These are phyloP conservation scores for Turritis glabra DNA, from an alignment of 345 rosid genomes.

Conservation along the genomic window DNA sequence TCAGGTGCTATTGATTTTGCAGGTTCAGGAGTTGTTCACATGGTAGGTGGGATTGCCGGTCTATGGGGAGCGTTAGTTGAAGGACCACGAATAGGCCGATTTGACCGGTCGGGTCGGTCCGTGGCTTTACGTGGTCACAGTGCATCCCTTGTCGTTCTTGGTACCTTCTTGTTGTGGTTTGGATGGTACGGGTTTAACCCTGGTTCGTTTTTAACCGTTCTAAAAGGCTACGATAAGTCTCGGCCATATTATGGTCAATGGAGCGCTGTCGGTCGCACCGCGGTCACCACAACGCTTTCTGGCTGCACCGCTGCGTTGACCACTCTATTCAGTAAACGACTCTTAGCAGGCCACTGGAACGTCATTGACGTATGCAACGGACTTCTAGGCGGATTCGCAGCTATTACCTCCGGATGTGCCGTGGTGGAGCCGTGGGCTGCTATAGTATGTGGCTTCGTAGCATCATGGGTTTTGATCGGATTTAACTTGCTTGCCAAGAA, in stretches of 20 bases:
- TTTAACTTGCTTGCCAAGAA: slow-evolving; percentile 20
- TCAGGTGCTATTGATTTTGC: slow-evolving; percentile 78
- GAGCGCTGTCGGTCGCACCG: slow-evolving; percentile 24
- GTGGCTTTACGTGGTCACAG: slow-evolving; percentile 69
- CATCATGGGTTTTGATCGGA: slow-evolving; percentile 26
- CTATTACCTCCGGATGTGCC: slow-evolving; percentile 25
- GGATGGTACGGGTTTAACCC: slow-evolving; percentile 52
- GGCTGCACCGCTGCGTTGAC: slow-evolving; percentile 30
- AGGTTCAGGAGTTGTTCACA: slow-evolving; percentile 80
- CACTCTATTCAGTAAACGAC: slow-evolving; percentile 25
- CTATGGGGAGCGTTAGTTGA: slow-evolving; percentile 72
- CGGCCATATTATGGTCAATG: slow-evolving; percentile 35
- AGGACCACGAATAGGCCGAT: slow-evolving; percentile 79
- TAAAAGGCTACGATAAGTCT: slow-evolving; percentile 36
- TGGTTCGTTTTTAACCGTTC: slow-evolving; percentile 57
- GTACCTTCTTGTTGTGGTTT: slow-evolving; percentile 73
- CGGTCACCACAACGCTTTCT: slow-evolving; percentile 28
- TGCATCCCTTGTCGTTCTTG: slow-evolving; percentile 69
- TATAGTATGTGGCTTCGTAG: slow-evolving; percentile 24
- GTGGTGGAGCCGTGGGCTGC: slow-evolving; percentile 34
- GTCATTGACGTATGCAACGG: slow-evolving; percentile 22
- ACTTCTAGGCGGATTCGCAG: slow-evolving; percentile 23
- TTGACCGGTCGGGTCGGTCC: slow-evolving; percentile 46
- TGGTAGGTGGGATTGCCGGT: slow-evolving; percentile 85
- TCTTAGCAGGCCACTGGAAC: slow-evolving; percentile 27